These are phyloP conservation scores for Penicillium vulpinum DNA, from an alignment of 2,329 filamentous ascomycete species.

Conservation along the genomic window DNA sequence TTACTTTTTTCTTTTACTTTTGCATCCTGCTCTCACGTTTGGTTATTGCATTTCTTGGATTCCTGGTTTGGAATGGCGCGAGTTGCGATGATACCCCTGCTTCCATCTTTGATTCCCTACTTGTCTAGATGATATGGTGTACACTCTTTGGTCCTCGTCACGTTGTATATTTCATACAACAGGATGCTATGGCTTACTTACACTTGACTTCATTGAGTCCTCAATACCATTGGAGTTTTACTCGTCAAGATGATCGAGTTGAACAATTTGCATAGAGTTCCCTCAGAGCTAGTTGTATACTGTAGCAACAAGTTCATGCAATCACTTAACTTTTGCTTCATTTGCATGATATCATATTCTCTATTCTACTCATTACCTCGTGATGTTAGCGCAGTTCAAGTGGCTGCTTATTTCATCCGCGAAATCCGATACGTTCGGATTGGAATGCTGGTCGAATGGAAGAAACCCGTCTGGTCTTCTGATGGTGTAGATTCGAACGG, in stretches of 20 bases:
- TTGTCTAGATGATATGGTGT: not conserved
- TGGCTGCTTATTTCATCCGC: conserved; percentile 2
- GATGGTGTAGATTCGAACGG: conserved; percentile 45
- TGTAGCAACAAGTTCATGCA: not conserved
- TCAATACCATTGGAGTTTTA: not conserved
- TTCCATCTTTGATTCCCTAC: not conserved
- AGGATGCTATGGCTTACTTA: not conserved
- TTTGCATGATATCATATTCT: not conserved
- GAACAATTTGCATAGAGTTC: not conserved
- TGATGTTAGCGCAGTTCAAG: not conserved
- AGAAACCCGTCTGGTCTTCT: conserved; percentile 49
- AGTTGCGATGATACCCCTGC: conserved; percentile 12
- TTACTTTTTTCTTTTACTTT: not conserved
- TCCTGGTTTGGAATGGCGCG: conserved; percentile 6
- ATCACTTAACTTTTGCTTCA: not conserved
- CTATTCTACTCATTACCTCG: conserved; percentile 4
- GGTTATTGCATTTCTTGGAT: conserved; percentile 9
- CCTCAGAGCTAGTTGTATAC: not conserved
- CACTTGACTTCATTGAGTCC: not conserved
- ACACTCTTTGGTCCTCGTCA: not conserved
- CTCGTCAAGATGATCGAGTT: not conserved
- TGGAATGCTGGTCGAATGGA: conserved; percentile 45
- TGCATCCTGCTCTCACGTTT: not conserved
- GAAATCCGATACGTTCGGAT: conserved; percentile 41
- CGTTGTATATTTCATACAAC: not conserved